phyloP scores from a whole-genome alignment of 768 basidiomycete species.

The Tephrocybe rancida region DNA sequence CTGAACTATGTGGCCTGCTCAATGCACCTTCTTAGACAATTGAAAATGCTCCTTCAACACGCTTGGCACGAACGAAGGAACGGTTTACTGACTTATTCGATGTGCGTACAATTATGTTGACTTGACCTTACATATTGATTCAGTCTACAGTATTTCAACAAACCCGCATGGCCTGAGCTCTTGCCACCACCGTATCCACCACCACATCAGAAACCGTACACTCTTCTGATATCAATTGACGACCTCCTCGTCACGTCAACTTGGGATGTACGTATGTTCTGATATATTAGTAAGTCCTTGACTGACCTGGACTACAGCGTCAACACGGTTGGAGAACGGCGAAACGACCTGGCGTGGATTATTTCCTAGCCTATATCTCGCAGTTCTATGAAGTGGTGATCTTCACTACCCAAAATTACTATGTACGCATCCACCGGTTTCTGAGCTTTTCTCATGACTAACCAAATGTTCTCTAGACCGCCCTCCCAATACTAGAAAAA shows the following conservation, averaged over 20 bases:
- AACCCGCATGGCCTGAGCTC: constrained; percentile 92
- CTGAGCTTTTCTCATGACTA: not conserved
- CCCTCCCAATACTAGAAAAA: constrained; percentile 86
- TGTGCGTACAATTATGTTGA: constrained; percentile 42
- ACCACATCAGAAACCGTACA: constrained; percentile 88
- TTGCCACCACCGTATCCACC: constrained; percentile 85
- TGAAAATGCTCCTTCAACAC: constrained; percentile 60
- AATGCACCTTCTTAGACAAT: constrained; percentile 41
- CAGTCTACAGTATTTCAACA: constrained; percentile 74
- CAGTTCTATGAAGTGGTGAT: constrained; percentile 99
- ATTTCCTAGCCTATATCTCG: constrained; percentile 95
- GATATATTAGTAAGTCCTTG: not conserved
- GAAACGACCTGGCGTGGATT: constrained; percentile 96
- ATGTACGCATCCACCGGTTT: constrained; percentile 61
- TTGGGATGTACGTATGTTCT: constrained; percentile 82
- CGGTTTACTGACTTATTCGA: constrained; percentile 70
- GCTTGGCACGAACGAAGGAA: constrained; percentile 64
- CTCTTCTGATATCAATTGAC: constrained; percentile 88
- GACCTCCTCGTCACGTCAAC: constrained; percentile 89
- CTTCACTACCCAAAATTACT: constrained; percentile 88
- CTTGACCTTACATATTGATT: not conserved
- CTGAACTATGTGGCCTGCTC: not conserved
- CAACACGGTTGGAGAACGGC: constrained; percentile 96
- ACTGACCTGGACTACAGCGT: constrained; percentile 49
- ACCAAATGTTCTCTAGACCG: constrained; percentile 59